Base-by-base conservation (phyloP, 1,139 yeast genomes). In the Oligophagozyma castellii region DNA sequence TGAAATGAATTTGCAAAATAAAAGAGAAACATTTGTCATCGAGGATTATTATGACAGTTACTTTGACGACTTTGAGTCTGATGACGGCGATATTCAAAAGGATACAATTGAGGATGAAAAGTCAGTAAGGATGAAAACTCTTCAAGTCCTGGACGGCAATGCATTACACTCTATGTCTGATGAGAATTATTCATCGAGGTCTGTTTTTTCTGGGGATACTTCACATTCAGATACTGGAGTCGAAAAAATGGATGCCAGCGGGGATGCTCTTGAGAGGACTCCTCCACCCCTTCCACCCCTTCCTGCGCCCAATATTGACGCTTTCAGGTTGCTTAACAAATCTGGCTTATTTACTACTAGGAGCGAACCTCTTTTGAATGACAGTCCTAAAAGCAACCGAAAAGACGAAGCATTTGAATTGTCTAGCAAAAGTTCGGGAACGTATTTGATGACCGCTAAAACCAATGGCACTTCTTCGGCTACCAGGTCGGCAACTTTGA, bases 11-110 rank as follows among this genome's bases (percentile, higher is more conserved):
- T n/a, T n/a, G n/a, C n/a, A n/a, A n/a, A n/a, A n/a, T 23, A 13
- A 10, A 23, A 12, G 25, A 14, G 16, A 12, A 13, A 8, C 7
- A 8, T n/a, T 12, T 23, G 11, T 23, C 14, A 65, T 92, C 33
- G 95, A 94, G 1, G 59, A 25, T 25, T 25, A 18, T 19, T 25
- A 86, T 33, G 95, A 86, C n/a, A n/a, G n/a, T 53, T 95, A 84
- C 51, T 86, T 86, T 52, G 95, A 86, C 55, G 96, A 33, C 11
- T 12, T 10, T 8, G 27, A 13, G 16, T 16, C 25, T n/a, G 33
- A 38, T 2, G 43, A 41, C 4, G 15, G 41, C 4, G 37, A 44
- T 25, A 29, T 42, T n/a, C 43, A 40, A 27, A 48, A 43, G 19
- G 34, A 36, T 20, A 40, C 22, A 3, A 19, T 25, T 25, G 27